Evolutionary conservation across 768 basidiomycete species (phyloP), one percentile per base, ranked within the genome.

Genomic region (Naganishia vishniacii): DNA sequence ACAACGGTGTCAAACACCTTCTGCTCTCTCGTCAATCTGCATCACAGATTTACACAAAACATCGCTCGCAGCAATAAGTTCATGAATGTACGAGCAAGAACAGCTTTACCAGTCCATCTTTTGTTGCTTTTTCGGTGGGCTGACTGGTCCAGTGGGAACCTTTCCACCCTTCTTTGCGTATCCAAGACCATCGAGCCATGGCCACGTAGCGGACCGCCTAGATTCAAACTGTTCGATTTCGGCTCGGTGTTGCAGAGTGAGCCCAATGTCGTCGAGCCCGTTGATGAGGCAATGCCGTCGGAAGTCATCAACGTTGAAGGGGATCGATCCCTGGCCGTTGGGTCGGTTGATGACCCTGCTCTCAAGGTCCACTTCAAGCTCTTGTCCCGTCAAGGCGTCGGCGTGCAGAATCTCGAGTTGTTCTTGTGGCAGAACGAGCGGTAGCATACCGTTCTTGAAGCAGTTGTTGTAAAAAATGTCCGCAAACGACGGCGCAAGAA

Each of bases 121-220:
- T 37, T 56, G 45, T n/a, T 8, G 32, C 67, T 72, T 73, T 69
- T 70, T 73, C 49, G 37, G 61, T n/a, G 51, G 59, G 29, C 67
- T 67, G 32, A 69, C 61, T 16, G 72, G 67, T 28, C 71, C 62
- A 26, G 74, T 73, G 26, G 74, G 73, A 44, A 78, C 73, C 74
- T 76, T 78, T 32, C 75, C 73, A 45, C 81, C 83, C 48, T 86
- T 87, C 73, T 86, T 82, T 61, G 73, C 77, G 79, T 91, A 95
- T 28, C 91, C 91, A 67, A 94, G 88, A 37, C 94, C 95, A 73
- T 99, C 90, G 75, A 97, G 79, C 95, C 95, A 99, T 5, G 95
- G 89, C 91, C 92, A 98, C 64, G 80, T 75, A 72, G 84, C 80
- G 28, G 85, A 87, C 68, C 95, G 79, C 71, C 83, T 83, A 72